Percentiles rank a stretch among this genome's conserved stretches.
These are phyloP conservation scores for Colletotrichum sp. DNA, from an alignment of 2,329 filamentous ascomycete genomes.

Conservation along the genomic window DNA sequence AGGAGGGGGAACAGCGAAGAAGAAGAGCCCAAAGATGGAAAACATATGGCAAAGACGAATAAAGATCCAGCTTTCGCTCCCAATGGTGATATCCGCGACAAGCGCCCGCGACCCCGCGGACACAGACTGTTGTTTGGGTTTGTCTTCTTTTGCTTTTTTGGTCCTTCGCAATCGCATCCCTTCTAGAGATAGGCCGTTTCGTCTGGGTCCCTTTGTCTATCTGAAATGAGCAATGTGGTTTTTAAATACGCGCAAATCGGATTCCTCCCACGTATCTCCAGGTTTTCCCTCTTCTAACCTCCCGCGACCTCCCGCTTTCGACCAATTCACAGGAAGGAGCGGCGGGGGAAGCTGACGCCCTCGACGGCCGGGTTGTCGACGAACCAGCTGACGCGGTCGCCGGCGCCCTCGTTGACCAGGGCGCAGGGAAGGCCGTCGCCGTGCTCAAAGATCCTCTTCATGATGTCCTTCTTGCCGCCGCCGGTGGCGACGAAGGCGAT, in stretches of 20 bases:
- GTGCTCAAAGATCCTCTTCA: conserved; percentile 92
- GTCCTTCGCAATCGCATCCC: neutral
- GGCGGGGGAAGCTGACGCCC: conserved; percentile 81
- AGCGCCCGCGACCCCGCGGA: neutral
- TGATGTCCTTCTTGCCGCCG: conserved; percentile 84
- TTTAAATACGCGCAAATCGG: neutral
- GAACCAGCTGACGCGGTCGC: conserved; percentile 94
- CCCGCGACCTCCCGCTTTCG: neutral
- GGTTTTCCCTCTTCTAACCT: neutral
- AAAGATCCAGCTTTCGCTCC: conserved; percentile 2
- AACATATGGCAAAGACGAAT: neutral
- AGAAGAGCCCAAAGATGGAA: neutral
- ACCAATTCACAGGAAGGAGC: conserved; percentile 60
- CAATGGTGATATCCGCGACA: neutral
- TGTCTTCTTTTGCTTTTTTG: neutral
- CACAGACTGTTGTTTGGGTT: neutral
- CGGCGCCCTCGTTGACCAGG: conserved; percentile 82
- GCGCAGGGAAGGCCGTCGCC: conserved; percentile 83
- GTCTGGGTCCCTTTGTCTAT: conserved; percentile 8
- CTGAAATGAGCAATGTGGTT: conserved; percentile 1
- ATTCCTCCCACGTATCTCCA: neutral
- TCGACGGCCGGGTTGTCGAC: conserved; percentile 86
- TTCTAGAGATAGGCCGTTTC: conserved; percentile 5
- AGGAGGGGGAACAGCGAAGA: neutral
- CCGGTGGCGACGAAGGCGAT: conserved; percentile 94